These are phyloP conservation scores for Diplosphaera chodatii DNA, from an alignment of 139 green algal species.

Conservation along the genomic window DNA sequence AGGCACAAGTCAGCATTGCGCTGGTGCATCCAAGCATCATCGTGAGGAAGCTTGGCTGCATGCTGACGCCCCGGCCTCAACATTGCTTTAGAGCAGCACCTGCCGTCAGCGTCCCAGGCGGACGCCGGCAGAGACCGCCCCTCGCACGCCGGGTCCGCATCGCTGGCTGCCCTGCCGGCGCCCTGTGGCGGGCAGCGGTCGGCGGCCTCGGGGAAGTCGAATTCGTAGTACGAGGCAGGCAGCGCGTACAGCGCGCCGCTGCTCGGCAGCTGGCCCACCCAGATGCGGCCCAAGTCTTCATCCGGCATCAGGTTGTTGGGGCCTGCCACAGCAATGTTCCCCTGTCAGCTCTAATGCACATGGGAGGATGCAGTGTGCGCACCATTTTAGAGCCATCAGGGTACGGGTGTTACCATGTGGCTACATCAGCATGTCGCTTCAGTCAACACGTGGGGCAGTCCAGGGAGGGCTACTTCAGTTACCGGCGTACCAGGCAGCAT, in stretches of 20 bases:
- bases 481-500: slow-evolving; percentile 20
- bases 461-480: not conserved
- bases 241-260: slow-evolving; percentile 5
- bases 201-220: not conserved
- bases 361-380: too few species aligned
- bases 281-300: slow-evolving; percentile 6
- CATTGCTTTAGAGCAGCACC: too few species aligned
- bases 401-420: too few species aligned
- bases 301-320: not conserved
- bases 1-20: too few species aligned
- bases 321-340: not conserved
- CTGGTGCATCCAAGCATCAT: too few species aligned
- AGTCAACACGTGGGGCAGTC: too few species aligned
- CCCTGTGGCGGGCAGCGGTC: not conserved
- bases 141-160: not conserved
- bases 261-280: not conserved
- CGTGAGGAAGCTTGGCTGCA: too few species aligned
- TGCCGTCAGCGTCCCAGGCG: not conserved
- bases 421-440: too few species aligned
- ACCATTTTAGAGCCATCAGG: too few species aligned
- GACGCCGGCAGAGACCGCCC: not conserved
- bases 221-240: slow-evolving; percentile 1
- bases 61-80: too few species aligned
- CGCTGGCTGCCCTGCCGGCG: not conserved
- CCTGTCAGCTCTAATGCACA: too few species aligned